phyloP scores from a whole-genome alignment of 306 rosid genomes.

The Castanea sativa region DNA sequence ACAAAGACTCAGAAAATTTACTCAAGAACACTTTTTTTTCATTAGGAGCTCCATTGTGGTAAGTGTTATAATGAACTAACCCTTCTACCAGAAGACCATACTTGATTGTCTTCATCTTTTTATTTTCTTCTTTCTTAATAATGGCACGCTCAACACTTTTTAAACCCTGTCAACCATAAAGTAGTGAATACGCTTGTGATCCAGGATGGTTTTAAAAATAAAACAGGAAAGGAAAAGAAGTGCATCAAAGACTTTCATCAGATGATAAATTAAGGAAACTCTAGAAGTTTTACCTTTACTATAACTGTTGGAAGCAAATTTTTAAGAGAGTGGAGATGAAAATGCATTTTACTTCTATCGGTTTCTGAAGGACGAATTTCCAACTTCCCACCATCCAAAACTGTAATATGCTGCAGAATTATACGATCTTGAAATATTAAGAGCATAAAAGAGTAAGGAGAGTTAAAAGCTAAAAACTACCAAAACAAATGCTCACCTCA shows the following conservation, averaged over 20 bases:
- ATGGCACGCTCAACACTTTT: constrained; percentile 75
- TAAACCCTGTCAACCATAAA: constrained; percentile 65
- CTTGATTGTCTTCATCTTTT: constrained; percentile 34
- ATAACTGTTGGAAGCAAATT: constrained; percentile 68
- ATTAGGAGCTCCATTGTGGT: too few species aligned
- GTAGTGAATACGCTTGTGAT: neutral
- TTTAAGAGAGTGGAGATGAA: constrained; percentile 64
- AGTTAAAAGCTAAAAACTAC: constrained; percentile 5
- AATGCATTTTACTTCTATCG: constrained; percentile 66
- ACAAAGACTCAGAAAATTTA: too few species aligned
- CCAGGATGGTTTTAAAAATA: constrained; percentile 3
- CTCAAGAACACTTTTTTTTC: too few species aligned
- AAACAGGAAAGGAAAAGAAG: neutral
- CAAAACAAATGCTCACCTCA: constrained; percentile 52
- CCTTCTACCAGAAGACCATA: constrained; percentile 80
- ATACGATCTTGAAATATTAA: constrained; percentile 21
- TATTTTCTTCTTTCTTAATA: constrained; percentile 49
- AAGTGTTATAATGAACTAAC: constrained; percentile 50
- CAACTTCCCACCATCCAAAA: constrained; percentile 62
- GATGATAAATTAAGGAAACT: constrained; percentile 20
- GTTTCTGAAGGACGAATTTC: constrained; percentile 54
- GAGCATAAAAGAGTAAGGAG: constrained; percentile 11
- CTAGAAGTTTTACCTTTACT: constrained; percentile 56
- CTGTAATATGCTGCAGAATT: constrained; percentile 67
- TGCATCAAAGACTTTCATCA: neutral